Evolutionary conservation across 495 filamentous ascomycete species (phyloP), one percentile per base, ranked within the genome.

Genomic region (Tuber aestivum): DNA sequence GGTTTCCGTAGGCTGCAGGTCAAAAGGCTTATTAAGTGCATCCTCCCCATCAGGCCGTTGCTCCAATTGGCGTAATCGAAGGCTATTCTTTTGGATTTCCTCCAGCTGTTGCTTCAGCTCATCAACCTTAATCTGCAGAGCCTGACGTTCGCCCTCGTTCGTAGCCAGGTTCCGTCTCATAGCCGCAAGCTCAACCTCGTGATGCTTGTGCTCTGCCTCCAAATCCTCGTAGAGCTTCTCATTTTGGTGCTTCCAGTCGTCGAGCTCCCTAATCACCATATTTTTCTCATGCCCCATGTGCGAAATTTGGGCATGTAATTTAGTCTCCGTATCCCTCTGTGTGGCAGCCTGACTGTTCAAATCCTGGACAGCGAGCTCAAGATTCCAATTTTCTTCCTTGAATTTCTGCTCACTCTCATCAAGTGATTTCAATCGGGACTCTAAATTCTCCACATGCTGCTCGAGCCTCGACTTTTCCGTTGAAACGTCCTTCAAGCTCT

Each of bases 351-450:
- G 84, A 12, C 92, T 88, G 76, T 91, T 87, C 40, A 94, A 86
- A 72, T 97, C 94, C 74, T 96, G 95, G 40, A 93, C 89, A 79
- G 92, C 91, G 2, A 94, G 94, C 84, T 97, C 95, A 68, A 99
- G 87, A 76, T 91, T 92, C 95, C 95, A 99, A 82, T 98, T 99
- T 83, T 97, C 95, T 82, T 99, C 95, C 83, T 97, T 98, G 84
- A 94, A 97, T 27, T 92, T 90, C 83, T 94, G 91, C 85, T 99
- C 95, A 80, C 92, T 96, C 83, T 98, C 95, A 80, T 97, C 94
- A 45, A 98, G 86, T 10, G 87, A 87, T 80, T 91, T 91, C 70
- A 97, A 86, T 18, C 93, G 90, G 82, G 94, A 90, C 73, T 90
- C 87, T 75, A 96, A 89, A 1, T 89, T 89, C 82, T 97, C 93